phyloP scores from a whole-genome alignment of 768 basidiomycete genomes.

The Crassisporium funariophilum region DNA sequence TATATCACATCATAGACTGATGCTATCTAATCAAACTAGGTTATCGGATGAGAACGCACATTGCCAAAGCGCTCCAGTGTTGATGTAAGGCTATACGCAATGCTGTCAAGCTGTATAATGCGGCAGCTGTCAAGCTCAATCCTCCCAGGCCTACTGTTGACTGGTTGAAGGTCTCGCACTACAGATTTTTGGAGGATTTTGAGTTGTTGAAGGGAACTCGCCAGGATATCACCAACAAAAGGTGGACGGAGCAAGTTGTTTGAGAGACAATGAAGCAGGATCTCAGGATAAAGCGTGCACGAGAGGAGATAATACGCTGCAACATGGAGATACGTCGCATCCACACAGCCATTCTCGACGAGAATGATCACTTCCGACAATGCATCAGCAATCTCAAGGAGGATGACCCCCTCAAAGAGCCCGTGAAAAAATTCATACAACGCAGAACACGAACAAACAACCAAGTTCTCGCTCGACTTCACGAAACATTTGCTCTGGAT shows the following conservation, averaged over 20 bases:
- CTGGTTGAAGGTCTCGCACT: constrained; percentile 22
- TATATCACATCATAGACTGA: constrained; percentile 1
- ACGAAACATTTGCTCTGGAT: background rate
- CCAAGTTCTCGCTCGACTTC: background rate
- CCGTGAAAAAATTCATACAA: background rate
- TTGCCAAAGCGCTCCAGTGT: constrained; percentile 33
- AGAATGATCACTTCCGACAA: constrained; percentile 8
- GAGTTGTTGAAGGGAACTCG: constrained; percentile 32
- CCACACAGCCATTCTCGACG: constrained; percentile 26
- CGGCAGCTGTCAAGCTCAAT: constrained; percentile 18
- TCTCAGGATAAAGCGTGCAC: constrained; percentile 28
- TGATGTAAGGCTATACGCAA: constrained; percentile 32
- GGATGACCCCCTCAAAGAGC: background rate
- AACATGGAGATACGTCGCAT: constrained; percentile 35
- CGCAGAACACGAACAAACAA: background rate
- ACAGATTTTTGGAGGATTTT: constrained; percentile 31
- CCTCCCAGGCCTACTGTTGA: constrained; percentile 20
- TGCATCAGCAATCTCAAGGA: background rate
- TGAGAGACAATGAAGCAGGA: constrained; percentile 28
- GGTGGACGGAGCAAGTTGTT: constrained; percentile 28
- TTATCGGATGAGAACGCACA: constrained; percentile 34
- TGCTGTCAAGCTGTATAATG: constrained; percentile 35
- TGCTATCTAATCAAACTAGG: constrained; percentile 25
- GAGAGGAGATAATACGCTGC: constrained; percentile 31
- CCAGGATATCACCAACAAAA: constrained; percentile 25